phyloP scores from a whole-genome alignment of 495 filamentous ascomycete species.

The Neohortaea acidophila region DNA sequence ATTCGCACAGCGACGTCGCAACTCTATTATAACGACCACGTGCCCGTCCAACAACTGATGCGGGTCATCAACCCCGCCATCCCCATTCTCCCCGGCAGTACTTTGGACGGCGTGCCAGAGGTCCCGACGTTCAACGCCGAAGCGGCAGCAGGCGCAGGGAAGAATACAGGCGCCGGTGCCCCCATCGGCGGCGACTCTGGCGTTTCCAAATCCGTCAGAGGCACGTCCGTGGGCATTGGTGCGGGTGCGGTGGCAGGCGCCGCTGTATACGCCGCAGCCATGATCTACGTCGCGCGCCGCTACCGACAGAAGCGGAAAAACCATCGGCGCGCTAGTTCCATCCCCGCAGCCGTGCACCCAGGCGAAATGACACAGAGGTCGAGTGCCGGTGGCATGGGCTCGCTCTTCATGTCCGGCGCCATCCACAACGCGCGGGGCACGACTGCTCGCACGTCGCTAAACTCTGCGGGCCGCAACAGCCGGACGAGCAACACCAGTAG shows the following conservation, averaged over 20 bases:
- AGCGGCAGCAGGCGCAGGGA: slow-evolving; percentile 18
- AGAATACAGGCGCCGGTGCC: slow-evolving; percentile 25
- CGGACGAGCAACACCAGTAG: slow-evolving; percentile 36
- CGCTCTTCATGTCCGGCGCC: slow-evolving; percentile 23
- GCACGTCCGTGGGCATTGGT: slow-evolving; percentile 73
- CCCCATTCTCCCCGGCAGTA: slow-evolving; percentile 55
- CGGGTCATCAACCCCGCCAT: slow-evolving; percentile 71
- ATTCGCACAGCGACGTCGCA: slow-evolving; percentile 51
- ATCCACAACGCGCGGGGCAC: slow-evolving; percentile 35
- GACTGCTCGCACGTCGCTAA: no score
- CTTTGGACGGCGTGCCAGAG: slow-evolving; percentile 30
- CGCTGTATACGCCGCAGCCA: slow-evolving; percentile 89
- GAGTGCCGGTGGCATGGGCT: slow-evolving; percentile 12
- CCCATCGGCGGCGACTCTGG: slow-evolving; percentile 32
- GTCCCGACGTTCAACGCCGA: slow-evolving; percentile 20
- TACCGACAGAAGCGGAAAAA: slow-evolving; percentile 73
- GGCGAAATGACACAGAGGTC: slow-evolving; percentile 17
- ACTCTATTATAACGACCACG: slow-evolving; percentile 55
- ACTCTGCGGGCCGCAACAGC: slow-evolving; percentile 27
- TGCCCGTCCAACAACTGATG: slow-evolving; percentile 51
- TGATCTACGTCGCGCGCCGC: slow-evolving; percentile 87
- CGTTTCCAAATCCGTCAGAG: slow-evolving; percentile 42
- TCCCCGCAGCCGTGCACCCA: slow-evolving; percentile 29
- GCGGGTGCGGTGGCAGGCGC: slow-evolving; percentile 64
- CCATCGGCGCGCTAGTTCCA: slow-evolving; percentile 63